Conservation (phyloP, 805 yeast species). For the Tetrapisispora nanseiensis region DNA sequence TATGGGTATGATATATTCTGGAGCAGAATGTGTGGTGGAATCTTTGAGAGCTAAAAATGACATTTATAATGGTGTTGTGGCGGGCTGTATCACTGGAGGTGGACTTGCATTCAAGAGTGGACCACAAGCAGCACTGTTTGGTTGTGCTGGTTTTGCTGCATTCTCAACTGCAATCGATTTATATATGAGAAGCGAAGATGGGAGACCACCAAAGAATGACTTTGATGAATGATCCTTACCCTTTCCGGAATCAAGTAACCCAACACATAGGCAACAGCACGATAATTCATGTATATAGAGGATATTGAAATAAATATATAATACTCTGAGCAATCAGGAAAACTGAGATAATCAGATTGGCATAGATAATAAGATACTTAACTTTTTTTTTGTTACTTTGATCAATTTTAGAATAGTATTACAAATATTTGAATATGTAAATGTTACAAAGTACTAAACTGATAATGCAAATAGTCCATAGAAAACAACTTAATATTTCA, state of each 20-base stretch:
- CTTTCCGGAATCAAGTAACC: too few species aligned
- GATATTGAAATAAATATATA: too few species aligned
- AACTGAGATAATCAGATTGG: too few species aligned
- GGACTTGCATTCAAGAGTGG: slow-evolving; percentile 89
- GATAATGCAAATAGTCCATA: slow-evolving; percentile 27
- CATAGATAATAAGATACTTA: neutral
- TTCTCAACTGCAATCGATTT: slow-evolving; percentile 82
- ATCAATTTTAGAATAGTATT: slow-evolving; percentile 3
- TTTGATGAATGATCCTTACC: slow-evolving; percentile 49
- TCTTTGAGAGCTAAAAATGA: slow-evolving; percentile 83
- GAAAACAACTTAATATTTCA: slow-evolving; percentile 6
- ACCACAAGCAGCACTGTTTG: slow-evolving; percentile 82
- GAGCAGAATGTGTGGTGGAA: slow-evolving; percentile 86
- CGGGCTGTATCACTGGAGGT: slow-evolving; percentile 96
- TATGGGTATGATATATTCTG: slow-evolving; percentile 84
- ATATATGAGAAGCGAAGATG: slow-evolving; percentile 75
- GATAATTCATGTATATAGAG: neutral
- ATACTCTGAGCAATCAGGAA: too few species aligned
- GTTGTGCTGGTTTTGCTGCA: slow-evolving; percentile 97
- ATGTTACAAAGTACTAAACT: slow-evolving; percentile 20
- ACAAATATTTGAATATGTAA: slow-evolving; percentile 21
- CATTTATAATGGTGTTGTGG: slow-evolving; percentile 80
- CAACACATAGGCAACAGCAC: too few species aligned
- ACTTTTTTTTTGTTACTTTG: too few species aligned
- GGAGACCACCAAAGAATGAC: slow-evolving; percentile 78